Conservation (phyloP, 345 rosid genomes). For the Capsella bursapastoris region DNA sequence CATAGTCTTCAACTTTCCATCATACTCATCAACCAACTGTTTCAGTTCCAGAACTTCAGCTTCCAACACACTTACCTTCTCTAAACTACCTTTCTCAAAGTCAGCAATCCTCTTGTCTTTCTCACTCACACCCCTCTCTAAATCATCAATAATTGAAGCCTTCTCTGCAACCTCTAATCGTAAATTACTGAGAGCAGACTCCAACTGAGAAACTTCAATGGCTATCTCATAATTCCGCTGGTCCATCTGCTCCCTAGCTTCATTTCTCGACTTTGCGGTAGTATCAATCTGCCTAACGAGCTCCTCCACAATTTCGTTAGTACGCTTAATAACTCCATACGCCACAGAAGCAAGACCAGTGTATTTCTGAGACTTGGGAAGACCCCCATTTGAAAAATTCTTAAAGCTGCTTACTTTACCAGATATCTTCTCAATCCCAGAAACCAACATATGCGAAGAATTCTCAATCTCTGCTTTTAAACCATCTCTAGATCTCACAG, state of each 20-base stretch:
- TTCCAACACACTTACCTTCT: slow-evolving; percentile 55
- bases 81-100: slow-evolving; percentile 57
- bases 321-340: slow-evolving; percentile 89
- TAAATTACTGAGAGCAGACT: slow-evolving; percentile 77
- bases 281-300: slow-evolving; percentile 73
- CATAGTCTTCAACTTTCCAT: slow-evolving; percentile 66
- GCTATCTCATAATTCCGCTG: slow-evolving; percentile 98
- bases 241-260: slow-evolving; percentile 90
- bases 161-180: slow-evolving; percentile 73
- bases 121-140: slow-evolving; percentile 60
- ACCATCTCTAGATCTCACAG: slow-evolving; percentile 61
- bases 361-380: slow-evolving; percentile 86
- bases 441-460: slow-evolving; percentile 84
- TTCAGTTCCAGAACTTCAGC: slow-evolving; percentile 64
- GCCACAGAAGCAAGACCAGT: slow-evolving; percentile 78
- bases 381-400: slow-evolving; percentile 72
- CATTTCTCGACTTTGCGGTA: slow-evolving; percentile 71
- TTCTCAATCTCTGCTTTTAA: slow-evolving; percentile 78
- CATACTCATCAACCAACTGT: slow-evolving; percentile 72
- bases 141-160: slow-evolving; percentile 53
- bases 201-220: slow-evolving; percentile 96
- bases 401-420: slow-evolving; percentile 80
- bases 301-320: slow-evolving; percentile 95
- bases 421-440: slow-evolving; percentile 94
- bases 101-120: slow-evolving; percentile 62